Base-by-base conservation (phyloP, 73 alveolate genomes). In the Diophrys appendiculata region DNA sequence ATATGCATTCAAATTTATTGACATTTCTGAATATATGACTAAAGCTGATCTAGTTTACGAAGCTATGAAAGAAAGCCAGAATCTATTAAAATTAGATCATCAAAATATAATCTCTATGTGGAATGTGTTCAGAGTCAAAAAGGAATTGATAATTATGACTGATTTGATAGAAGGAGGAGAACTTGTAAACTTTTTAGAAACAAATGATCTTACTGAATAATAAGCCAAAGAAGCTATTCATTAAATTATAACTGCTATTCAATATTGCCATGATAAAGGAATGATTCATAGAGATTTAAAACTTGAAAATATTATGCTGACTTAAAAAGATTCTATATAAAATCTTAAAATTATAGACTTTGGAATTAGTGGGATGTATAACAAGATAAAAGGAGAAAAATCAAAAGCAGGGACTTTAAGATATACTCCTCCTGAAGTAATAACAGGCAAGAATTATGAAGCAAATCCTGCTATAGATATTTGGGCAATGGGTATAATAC, bases 1-100 rank as follows among this genome's bases (percentile, higher is more conserved):
- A 76, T 96, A 91, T 13, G 99, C 99, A 1, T 90, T 95, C 31
- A 76, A 76, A 34, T 33, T 53, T 33, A 69, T 76, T 52, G 77
- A 76, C 52, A 69, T 76, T 2, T 76, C 85, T 33, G 69, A 64
- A 60, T 76, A 32, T 27, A 27, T 76, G 14, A 52, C 25, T 11
- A 53, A 29, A 31, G 85, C 85, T 8, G 73, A 56, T 26, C 26
- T 28, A 13, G 27, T 65, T 5, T 54, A 76, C 43, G n/a, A 56
- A 28, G 85, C 85, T 60, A 76, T 76, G 3, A 76, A 76, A 65
- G 85, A 76, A 34, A 73, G 76, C 53, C 26, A 52, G 30, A 29
- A 22, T 34, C 53, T 76, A 1, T 8, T 25, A 3, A 76, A 76
- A 26, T 70, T 76, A 27, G 85, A 76, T 29, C 85, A 76, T 76